Evolutionary conservation across 2,329 filamentous ascomycete species (phyloP), one percentile per base, ranked within the genome.

Genomic region (Iodosphaeria phyllophila): DNA sequence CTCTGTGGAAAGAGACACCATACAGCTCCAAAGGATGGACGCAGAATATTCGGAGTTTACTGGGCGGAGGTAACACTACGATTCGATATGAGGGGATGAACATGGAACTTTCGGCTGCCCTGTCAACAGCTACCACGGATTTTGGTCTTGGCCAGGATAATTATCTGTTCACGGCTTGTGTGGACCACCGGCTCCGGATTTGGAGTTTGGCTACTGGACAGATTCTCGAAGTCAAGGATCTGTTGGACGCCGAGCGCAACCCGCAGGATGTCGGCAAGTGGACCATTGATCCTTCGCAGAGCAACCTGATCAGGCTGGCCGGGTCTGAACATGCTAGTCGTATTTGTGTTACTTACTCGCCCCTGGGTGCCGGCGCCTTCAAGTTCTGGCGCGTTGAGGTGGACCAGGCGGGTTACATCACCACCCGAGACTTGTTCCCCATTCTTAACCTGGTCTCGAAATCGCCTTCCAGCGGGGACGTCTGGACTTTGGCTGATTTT

Each of bases 161-260:
- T 2, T 73, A 67, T 35, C 56, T 66, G 2, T 79, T 92, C 38
- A 84, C 84, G 0, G 69, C 92, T 24, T 89, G 78, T 33, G 57
- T 98, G 30, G 84, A 98, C 38, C 84, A 98, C 44, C 74, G 72
- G 8, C 54, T 98, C 43, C 74, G 83, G 40, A 72, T 89, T 19
- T 95, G 89, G 86, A 89, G 92, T 41, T 58, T 86, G 16, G 58
- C 67, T n/a, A 78, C 68, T 19, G 84, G 84, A 23, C 77, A 74
- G 42, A 65, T 91, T 27, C 66, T 79, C 5, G 69, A 71, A 28
- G 73, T 74, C 5, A 71, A 70, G 36, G 86, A 98, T 47, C 59
- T 98, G 16, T 49, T 95, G 10, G 70, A 75, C 36, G 62, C 72
- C 12, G 55, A 64, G 16, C 51, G 67, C 26, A 65, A 75, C 25